Conservation (phyloP, 2,329 filamentous ascomycete genomes). For the Cladosporium sp. region DNA sequence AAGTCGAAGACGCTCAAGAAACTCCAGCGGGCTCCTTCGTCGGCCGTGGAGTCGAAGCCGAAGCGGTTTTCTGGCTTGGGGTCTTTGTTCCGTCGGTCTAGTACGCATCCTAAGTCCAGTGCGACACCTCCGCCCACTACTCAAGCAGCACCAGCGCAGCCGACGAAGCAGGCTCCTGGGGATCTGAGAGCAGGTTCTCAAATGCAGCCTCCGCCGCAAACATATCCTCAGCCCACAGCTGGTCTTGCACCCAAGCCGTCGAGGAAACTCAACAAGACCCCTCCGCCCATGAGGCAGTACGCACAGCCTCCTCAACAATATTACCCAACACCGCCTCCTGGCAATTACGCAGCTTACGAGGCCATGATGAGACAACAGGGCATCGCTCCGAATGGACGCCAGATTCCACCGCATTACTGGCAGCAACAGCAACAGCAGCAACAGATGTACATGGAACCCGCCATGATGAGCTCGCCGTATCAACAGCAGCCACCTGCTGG, state of each 20-base stretch:
- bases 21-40: constrained; percentile 25
- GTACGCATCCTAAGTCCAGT: constrained; percentile 19
- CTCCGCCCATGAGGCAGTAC: constrained; percentile 7
- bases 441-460: neutral
- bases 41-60: constrained; percentile 31
- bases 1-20: constrained; percentile 26
- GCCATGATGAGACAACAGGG: constrained; percentile 19
- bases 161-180: neutral
- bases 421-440: too few relatives aligned
- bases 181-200: too few relatives aligned
- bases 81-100: constrained; percentile 39
- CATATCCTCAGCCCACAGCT: neutral
- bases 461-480: constrained; percentile 9
- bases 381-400: too few relatives aligned
- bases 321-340: neutral
- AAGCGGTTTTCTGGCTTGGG: constrained; percentile 44
- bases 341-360: constrained; percentile 19
- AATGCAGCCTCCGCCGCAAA: too few relatives aligned
- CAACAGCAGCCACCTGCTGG: neutral
- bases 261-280: constrained; percentile 33
- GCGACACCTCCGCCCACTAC: neutral
- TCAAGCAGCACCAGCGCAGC: neutral
- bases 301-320: neutral
- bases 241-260: constrained; percentile 24
- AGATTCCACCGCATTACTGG: constrained; percentile 3